Conservation (phyloP, 805 yeast species). For the Barnettozyma vustinii region DNA sequence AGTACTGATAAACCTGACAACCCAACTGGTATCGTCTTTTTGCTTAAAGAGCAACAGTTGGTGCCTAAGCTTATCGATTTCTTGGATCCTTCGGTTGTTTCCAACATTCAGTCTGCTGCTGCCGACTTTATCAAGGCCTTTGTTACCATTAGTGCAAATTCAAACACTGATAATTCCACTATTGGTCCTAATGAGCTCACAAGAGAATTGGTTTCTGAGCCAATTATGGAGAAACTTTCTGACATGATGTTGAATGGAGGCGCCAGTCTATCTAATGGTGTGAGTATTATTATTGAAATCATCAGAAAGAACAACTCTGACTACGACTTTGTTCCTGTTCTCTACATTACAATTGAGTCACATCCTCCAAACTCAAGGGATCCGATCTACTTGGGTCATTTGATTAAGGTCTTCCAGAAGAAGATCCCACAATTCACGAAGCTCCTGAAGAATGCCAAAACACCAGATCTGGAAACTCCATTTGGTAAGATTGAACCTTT, state of each 20-base stretch:
- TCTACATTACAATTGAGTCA: conserved; percentile 73
- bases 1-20: conserved; percentile 89
- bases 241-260: conserved; percentile 77
- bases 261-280: conserved; percentile 88
- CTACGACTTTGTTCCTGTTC: conserved; percentile 84
- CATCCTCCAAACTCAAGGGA: conserved; percentile 93
- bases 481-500: conserved; percentile 65
- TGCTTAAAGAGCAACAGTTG: conserved; percentile 64
- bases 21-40: conserved; percentile 81
- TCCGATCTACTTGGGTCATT: conserved; percentile 85
- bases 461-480: conserved; percentile 48
- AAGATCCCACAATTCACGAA: conserved; percentile 65
- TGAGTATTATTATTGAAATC: conserved; percentile 88
- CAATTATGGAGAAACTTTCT: conserved; percentile 61
- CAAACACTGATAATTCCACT: conserved; percentile 80
- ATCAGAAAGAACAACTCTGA: conserved; percentile 95
- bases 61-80: conserved; percentile 68
- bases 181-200: conserved; percentile 96
- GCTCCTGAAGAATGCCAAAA: conserved; percentile 41
- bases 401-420: conserved; percentile 72
- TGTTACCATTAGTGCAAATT: conserved; percentile 89
- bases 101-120: conserved; percentile 84
- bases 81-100: conserved; percentile 59
- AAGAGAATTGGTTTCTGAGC: conserved; percentile 78
- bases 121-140: conserved; percentile 94